These are phyloP conservation scores for Nemania sp. DNA, from an alignment of 2,329 filamentous ascomycete genomes.

Conservation along the genomic window DNA sequence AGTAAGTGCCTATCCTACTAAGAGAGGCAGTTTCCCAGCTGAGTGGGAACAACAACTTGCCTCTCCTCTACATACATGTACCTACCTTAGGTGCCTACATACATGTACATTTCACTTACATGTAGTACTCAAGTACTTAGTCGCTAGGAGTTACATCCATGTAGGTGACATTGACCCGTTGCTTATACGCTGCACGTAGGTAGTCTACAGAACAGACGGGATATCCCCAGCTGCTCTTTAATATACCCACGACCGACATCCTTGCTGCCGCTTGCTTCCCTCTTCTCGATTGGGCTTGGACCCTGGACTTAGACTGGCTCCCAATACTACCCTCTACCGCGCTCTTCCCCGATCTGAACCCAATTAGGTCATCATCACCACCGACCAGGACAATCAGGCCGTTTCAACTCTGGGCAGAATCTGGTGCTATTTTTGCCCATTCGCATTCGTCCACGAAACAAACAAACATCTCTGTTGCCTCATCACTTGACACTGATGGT, in stretches of 20 bases:
- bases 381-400: slow-evolving; percentile 18
- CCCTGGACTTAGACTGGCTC: slow-evolving; percentile 1
- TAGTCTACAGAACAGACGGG: not conserved
- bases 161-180: too few relatives aligned
- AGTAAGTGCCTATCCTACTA: not conserved
- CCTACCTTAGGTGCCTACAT: too few relatives aligned
- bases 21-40: not conserved
- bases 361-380: slow-evolving; percentile 18
- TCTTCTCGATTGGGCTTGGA: slow-evolving; percentile 2
- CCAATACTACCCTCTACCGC: too few relatives aligned
- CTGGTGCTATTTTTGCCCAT: not conserved
- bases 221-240: not conserved
- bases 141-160: too few relatives aligned
- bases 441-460: not conserved
- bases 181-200: too few relatives aligned
- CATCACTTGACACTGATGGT: not conserved
- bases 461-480: not conserved
- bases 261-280: not conserved
- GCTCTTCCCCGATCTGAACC: not conserved
- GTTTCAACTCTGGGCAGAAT: slow-evolving; percentile 1
- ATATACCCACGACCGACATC: not conserved
- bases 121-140: too few relatives aligned
- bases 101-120: too few relatives aligned
- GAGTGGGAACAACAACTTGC: not conserved
- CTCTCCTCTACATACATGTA: not conserved